Percentiles rank a stretch among this genome's conserved stretches.
Evolutionary conservation across 768 basidiomycete species (phyloP).

Genomic region (Pleurotus giganteus): DNA sequence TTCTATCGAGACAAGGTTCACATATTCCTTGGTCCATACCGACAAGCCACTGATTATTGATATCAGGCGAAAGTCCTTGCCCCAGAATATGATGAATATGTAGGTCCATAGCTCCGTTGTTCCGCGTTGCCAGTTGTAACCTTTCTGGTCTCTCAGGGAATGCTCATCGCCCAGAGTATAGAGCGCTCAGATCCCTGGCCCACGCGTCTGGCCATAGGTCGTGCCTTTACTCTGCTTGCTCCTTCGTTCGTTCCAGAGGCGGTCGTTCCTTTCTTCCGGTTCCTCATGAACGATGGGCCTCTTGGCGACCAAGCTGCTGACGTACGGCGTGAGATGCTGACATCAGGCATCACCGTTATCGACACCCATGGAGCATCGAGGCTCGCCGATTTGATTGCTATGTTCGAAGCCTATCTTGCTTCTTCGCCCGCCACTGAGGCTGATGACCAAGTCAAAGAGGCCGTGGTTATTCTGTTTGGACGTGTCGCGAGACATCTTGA

Average conservation of each 20-base stretch:
- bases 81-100: constrained; percentile 93
- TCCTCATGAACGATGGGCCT: constrained; percentile 83
- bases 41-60: background rate
- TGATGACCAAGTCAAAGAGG: constrained; percentile 89
- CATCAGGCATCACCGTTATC: constrained; percentile 76
- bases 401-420: constrained; percentile 79
- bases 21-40: background rate
- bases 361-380: constrained; percentile 77
- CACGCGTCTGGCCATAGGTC: constrained; percentile 71
- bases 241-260: constrained; percentile 59
- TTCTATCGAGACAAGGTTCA: constrained; percentile 83
- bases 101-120: constrained; percentile 32
- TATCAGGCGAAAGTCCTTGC: constrained; percentile 77
- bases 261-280: constrained; percentile 74
- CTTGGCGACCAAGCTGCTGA: constrained; percentile 82
- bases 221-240: constrained; percentile 65
- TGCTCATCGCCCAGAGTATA: constrained; percentile 87
- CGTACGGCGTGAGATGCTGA: constrained; percentile 86
- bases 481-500: constrained; percentile 88
- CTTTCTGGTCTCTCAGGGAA: constrained; percentile 56
- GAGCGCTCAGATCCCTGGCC: constrained; percentile 89
- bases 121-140: background rate
- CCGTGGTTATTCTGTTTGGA: constrained; percentile 92
- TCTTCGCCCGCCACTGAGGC: constrained; percentile 61
- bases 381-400: constrained; percentile 70